Percentiles rank a stretch among this genome's conserved stretches.
Conservation (phyloP, 805 yeast genomes). For the Kazachstania kunashirensis region DNA sequence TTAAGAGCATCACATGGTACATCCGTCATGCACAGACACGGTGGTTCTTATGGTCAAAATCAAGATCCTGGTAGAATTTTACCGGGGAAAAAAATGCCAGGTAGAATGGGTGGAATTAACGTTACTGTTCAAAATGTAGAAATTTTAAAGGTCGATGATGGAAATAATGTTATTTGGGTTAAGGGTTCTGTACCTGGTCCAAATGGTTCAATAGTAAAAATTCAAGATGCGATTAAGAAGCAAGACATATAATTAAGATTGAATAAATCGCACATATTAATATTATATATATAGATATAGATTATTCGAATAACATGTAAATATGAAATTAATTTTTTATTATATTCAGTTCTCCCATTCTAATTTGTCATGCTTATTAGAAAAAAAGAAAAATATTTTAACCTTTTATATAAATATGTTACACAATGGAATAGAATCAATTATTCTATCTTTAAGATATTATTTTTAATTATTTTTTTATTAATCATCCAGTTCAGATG, state of each 20-base stretch:
- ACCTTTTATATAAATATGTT: too few species aligned
- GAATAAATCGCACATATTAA: slow-evolving; percentile 1
- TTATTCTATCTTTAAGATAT: neutral
- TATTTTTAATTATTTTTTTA: neutral
- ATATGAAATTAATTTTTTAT: too few species aligned
- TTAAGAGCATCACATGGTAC: slow-evolving; percentile 93
- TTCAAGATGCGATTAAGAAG: slow-evolving; percentile 67
- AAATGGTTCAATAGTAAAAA: slow-evolving; percentile 58
- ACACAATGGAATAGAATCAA: neutral
- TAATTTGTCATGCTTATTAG: too few species aligned
- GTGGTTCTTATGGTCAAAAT: slow-evolving; percentile 94
- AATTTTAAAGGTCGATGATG: slow-evolving; percentile 72
- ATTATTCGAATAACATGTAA: too few species aligned
- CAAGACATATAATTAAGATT: too few species aligned
- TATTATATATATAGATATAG: neutral
- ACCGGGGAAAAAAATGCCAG: slow-evolving; percentile 98
- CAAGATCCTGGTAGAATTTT: slow-evolving; percentile 93
- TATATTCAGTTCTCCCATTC: too few species aligned
- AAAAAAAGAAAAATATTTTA: too few species aligned
- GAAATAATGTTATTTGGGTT: slow-evolving; percentile 68
- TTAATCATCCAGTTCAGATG: slow-evolving; percentile 85
- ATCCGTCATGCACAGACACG: slow-evolving; percentile 84
- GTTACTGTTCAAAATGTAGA: slow-evolving; percentile 68
- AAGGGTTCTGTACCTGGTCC: slow-evolving; percentile 93
- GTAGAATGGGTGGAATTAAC: slow-evolving; percentile 78